Conservation (phyloP, 2,329 filamentous ascomycete genomes). For the Cordyceps pruinosa region DNA sequence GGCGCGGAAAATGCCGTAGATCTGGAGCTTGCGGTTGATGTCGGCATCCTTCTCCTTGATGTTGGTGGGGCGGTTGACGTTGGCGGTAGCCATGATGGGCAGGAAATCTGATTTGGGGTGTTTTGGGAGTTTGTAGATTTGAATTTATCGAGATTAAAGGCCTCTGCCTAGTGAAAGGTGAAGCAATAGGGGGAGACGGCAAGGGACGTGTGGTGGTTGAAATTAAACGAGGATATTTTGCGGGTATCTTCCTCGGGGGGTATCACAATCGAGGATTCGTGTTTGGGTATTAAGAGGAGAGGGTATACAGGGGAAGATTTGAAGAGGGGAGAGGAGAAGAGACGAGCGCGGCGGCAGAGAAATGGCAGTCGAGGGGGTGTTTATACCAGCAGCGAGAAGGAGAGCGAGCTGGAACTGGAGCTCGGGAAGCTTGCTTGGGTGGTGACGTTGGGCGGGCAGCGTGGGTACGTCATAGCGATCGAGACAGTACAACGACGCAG, state of each 20-base stretch:
- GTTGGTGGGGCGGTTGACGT: conserved; percentile 69
- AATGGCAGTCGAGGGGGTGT: conserved; percentile 11
- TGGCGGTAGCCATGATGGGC: conserved; percentile 20
- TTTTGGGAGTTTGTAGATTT: not conserved
- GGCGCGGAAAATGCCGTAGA: conserved; percentile 83
- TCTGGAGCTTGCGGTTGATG: conserved; percentile 87
- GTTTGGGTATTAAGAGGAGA: conserved; percentile 13
- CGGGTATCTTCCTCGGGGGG: not conserved
- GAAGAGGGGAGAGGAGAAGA: not conserved
- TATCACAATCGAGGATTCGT: conserved; percentile 8
- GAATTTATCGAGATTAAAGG: not conserved
- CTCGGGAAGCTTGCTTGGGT: conserved; percentile 9
- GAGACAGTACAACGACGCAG: not conserved
- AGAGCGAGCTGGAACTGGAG: conserved; percentile 1
- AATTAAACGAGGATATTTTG: not conserved
- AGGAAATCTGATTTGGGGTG: conserved; percentile 4
- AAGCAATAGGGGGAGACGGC: not conserved
- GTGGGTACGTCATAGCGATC: conserved; percentile 13
- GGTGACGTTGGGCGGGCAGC: conserved; percentile 12
- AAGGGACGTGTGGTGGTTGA: not conserved
- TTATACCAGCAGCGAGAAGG: conserved; percentile 9
- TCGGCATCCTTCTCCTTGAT: conserved; percentile 72
- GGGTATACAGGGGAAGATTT: conserved; percentile 7
- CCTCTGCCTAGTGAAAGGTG: conserved; percentile 8
- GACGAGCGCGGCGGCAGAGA: not conserved